A percentile compares a stretch with the other conserved stretches of the same genome.
Conservation (phyloP, 73 alveolate species). For the Tetrahymena elliotti region DNA sequence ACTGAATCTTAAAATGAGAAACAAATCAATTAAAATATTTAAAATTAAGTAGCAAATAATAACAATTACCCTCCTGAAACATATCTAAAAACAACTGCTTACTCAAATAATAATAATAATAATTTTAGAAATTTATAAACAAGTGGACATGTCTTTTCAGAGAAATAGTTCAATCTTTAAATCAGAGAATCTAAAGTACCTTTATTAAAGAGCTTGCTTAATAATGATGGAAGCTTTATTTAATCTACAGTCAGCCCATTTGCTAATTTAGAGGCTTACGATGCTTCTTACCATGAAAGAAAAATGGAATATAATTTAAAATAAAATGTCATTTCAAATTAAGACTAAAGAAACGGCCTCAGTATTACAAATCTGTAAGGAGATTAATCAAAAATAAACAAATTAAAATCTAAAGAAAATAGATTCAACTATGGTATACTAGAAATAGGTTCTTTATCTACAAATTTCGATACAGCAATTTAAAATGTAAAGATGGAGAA, state of each 20-base stretch:
- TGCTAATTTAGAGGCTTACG: not conserved
- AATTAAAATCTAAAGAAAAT: not conserved
- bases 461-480: not conserved
- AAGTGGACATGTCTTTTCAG: not conserved
- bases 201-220: not conserved
- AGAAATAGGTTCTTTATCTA: not conserved
- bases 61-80: not conserved
- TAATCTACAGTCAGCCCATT: not conserved
- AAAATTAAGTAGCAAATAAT: not conserved
- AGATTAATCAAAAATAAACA: not conserved
- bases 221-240: not conserved
- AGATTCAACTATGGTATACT: not conserved
- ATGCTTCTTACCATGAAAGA: not conserved
- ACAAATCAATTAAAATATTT: not conserved
- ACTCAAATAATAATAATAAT: not conserved
- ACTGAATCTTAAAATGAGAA: not conserved
- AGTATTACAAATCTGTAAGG: not conserved
- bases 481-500: not conserved
- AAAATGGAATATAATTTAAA: not conserved
- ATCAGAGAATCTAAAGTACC: not conserved
- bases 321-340: not conserved
- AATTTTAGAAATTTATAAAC: not conserved
- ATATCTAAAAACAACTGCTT: not conserved
- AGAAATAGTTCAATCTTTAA: not conserved
- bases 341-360: not conserved